Evolutionary conservation across 139 green algal genomes (phyloP).

Genomic region (Mesotaenium endlicherianum): DNA sequence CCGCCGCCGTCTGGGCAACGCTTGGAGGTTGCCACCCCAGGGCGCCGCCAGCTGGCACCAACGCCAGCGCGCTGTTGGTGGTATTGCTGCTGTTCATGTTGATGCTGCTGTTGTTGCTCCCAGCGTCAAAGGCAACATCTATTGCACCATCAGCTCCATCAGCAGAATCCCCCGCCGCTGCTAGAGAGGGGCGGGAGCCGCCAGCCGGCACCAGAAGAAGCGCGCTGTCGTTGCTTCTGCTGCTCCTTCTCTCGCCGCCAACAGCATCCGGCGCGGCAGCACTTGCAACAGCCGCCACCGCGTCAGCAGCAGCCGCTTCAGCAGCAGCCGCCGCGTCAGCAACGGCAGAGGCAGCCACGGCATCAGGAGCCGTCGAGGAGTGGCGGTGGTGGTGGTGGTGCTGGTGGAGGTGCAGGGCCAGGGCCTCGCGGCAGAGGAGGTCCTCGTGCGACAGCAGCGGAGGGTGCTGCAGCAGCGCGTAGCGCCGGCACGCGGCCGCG

Average conservation of each 20-base stretch:
- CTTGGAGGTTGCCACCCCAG: no score
- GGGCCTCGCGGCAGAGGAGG: conserved; percentile 18
- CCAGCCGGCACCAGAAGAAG: no score
- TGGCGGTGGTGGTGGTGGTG: not conserved
- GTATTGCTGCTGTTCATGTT: no score
- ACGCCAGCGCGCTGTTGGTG: no score
- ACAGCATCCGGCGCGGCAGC: not conserved
- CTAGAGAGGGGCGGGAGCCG: no score
- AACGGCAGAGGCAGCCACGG: not conserved
- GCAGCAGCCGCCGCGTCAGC: not conserved
- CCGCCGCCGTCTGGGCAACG: not conserved
- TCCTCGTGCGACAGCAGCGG: conserved; percentile 37
- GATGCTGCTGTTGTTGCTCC: not conserved
- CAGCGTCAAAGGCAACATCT: not conserved
- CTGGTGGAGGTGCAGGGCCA: not conserved
- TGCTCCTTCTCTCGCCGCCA: not conserved
- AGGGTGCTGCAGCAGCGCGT: conserved; percentile 3
- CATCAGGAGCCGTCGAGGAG: not conserved
- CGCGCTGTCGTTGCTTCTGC: not conserved
- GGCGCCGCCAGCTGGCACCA: no score
- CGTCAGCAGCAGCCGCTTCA: not conserved
- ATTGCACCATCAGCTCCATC: not conserved
- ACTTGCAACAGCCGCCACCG: not conserved
- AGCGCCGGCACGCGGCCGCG: not conserved
- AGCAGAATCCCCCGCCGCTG: not conserved